phyloP scores from a whole-genome alignment of 2,329 filamentous ascomycete species.

The Pseudogymnoascus sp. region DNA sequence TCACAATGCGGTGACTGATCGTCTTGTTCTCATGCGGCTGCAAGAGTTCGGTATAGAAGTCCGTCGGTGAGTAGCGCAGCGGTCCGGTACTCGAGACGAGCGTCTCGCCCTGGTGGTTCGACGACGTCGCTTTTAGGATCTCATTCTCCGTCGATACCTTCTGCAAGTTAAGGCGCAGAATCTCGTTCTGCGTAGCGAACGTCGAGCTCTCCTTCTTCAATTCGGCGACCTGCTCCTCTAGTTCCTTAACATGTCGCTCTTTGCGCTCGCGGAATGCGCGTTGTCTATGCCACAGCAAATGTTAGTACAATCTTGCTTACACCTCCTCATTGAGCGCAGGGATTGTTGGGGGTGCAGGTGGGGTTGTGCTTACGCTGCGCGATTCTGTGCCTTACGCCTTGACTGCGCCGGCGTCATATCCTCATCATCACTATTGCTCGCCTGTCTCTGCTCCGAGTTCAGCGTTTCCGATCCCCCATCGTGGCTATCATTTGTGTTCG shows the following conservation, averaged over 20 bases:
- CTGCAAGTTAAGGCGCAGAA: conserved; percentile 74
- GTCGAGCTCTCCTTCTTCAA: conserved; percentile 67
- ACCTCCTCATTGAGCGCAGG: background rate
- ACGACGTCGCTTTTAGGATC: conserved; percentile 73
- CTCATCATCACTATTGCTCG: conserved; percentile 36
- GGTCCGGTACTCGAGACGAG: conserved; percentile 50
- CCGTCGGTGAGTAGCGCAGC: conserved; percentile 61
- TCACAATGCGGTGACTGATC: conserved; percentile 60
- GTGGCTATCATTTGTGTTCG: background rate
- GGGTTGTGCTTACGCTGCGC: conserved; percentile 53
- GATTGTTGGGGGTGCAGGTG: background rate
- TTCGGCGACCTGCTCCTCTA: conserved; percentile 73
- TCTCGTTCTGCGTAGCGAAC: conserved; percentile 75
- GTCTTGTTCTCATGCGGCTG: conserved; percentile 53
- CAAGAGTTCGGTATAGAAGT: conserved; percentile 59
- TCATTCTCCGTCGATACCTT: conserved; percentile 86
- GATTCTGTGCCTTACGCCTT: conserved; percentile 62
- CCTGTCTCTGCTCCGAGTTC: conserved; percentile 22
- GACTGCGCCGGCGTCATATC: conserved; percentile 46
- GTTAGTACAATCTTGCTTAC: conserved; percentile 7
- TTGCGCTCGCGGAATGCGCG: conserved; percentile 94
- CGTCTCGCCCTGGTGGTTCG: conserved; percentile 35
- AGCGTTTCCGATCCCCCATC: background rate
- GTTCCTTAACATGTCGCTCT: conserved; percentile 86
- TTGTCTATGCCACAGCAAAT: conserved; percentile 49